Percentiles rank a stretch among this genome's conserved stretches.
These are phyloP conservation scores for Fusarium domesticum DNA, from an alignment of 2,329 filamentous ascomycete species.

Conservation along the genomic window DNA sequence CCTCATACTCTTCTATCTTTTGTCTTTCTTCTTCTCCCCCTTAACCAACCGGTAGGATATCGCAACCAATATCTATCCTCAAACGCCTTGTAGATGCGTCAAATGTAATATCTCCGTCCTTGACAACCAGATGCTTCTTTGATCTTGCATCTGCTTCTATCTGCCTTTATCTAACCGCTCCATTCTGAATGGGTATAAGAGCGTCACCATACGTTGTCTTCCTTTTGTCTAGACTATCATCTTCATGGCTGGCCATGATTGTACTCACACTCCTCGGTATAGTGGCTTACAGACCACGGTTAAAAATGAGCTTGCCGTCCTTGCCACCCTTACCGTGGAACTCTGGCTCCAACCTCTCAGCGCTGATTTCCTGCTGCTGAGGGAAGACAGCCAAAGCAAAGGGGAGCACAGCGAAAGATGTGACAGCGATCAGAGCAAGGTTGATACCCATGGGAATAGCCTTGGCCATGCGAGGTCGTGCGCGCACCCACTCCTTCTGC, in stretches of 20 bases:
- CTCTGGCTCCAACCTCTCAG: constrained; percentile 74
- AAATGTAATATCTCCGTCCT: neutral
- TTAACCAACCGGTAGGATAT: neutral
- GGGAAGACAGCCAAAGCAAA: constrained; percentile 90
- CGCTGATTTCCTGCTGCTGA: constrained; percentile 79
- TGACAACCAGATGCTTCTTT: no score
- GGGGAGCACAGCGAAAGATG: constrained; percentile 84
- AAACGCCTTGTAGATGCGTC: neutral
- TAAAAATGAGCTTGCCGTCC: constrained; percentile 87
- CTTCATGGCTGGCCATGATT: no score
- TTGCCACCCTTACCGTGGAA: constrained; percentile 80
- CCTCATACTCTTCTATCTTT: no score
- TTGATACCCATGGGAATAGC: constrained; percentile 71
- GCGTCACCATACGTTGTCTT: no score
- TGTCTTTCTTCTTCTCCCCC: neutral
- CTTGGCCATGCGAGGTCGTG: constrained; percentile 62
- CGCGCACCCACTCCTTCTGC: constrained; percentile 74
- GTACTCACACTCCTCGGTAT: neutral
- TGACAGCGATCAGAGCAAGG: constrained; percentile 79
- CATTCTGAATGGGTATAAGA: neutral
- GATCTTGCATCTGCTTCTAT: no score
- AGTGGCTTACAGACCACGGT: constrained; percentile 74
- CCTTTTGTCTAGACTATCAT: neutral
- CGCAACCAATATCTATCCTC: neutral
- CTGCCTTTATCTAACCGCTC: neutral